Conservation (phyloP, 768 basidiomycete species). For the Russula olivacea region DNA sequence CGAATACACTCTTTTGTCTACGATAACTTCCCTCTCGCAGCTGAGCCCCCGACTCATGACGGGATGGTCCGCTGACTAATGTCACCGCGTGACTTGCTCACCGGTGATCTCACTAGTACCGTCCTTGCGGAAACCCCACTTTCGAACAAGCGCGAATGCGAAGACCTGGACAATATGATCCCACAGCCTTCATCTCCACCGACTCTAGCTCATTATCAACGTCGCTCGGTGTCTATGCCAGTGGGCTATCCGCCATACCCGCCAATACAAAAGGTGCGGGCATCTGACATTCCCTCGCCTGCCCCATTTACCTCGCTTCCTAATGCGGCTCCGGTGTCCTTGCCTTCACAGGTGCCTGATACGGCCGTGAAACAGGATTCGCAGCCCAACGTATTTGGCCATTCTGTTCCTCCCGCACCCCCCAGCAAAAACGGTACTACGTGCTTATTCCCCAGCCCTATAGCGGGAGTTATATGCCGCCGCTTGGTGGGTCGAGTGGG, state of each 20-base stretch:
- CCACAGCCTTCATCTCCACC: background rate
- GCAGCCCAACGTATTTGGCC: background rate
- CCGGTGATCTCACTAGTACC: constrained; percentile 8
- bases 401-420: background rate
- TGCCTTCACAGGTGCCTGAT: background rate
- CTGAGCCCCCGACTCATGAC: too few species aligned
- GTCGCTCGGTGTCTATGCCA: background rate
- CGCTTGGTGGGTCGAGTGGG: constrained; percentile 15
- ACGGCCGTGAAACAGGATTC: background rate
- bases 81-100: constrained; percentile 13
- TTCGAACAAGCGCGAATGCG: constrained; percentile 21
- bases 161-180: constrained; percentile 8
- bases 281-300: background rate
- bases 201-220: background rate
- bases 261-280: background rate
- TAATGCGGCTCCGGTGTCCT: background rate
- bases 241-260: background rate
- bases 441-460: constrained; percentile 2
- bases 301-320: background rate
- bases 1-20: too few species aligned
- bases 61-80: background rate
- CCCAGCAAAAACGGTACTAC: background rate
- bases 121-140: constrained; percentile 18
- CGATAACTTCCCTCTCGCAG: too few species aligned
- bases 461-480: constrained; percentile 1